phyloP scores from a whole-genome alignment of 345 rosid genomes.

The Citrus sinensis region DVS_A1.0 CM039165.1:33042001-33042500 shows the following conservation, averaged over 20 bases:
- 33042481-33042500: slow-evolving; percentile 96
- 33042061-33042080: slow-evolving; percentile 73
- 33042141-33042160: slow-evolving; percentile 99
- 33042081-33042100: slow-evolving; percentile 83
- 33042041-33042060: slow-evolving; percentile 96
- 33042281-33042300: not conserved
- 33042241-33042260: not conserved
- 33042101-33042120: slow-evolving; percentile 92
- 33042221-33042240: not conserved
- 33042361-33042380: not conserved
- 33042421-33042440: slow-evolving; percentile 8
- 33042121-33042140: slow-evolving; percentile 84
- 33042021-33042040: slow-evolving; percentile 72
- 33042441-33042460: slow-evolving; percentile 8
- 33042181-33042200: slow-evolving; percentile 67
- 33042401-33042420: slow-evolving; percentile 1
- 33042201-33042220: not conserved
- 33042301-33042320: not conserved
- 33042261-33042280: not conserved
- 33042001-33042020: slow-evolving; percentile 65
- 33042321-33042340: not conserved
- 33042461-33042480: slow-evolving; percentile 96
- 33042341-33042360: not conserved
- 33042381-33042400: not conserved
- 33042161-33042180: slow-evolving; percentile 86